phyloP scores from a whole-genome alignment of 139 green algal species.

The Chlamydomonas sphaeroides region DNA sequence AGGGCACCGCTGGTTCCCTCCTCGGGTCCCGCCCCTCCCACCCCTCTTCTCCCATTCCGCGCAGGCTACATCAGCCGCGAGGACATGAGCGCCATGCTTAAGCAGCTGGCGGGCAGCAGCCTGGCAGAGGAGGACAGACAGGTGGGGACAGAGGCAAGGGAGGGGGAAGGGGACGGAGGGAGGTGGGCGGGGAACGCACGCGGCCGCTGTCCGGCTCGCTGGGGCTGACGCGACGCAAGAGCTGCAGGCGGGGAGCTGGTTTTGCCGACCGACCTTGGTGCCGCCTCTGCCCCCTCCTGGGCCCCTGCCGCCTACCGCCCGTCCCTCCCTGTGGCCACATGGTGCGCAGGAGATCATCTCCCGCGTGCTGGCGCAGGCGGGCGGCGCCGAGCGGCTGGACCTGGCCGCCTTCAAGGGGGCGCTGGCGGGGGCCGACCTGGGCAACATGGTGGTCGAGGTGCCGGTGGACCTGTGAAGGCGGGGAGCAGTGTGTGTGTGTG shows the following conservation, averaged over 20 bases:
- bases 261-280: too few species aligned
- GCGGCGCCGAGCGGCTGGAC: constrained; percentile 40
- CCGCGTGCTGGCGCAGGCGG: constrained; percentile 30
- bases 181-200: too few species aligned
- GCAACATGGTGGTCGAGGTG: constrained; percentile 64
- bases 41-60: neutral
- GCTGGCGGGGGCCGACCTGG: constrained; percentile 46
- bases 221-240: too few species aligned
- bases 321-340: too few species aligned
- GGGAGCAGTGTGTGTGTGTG: too few species aligned
- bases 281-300: too few species aligned
- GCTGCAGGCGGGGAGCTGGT: too few species aligned
- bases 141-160: too few species aligned
- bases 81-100: constrained; percentile 88
- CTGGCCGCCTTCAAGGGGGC: constrained; percentile 52
- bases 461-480: constrained; percentile 27
- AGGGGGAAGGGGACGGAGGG: too few species aligned
- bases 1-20: neutral
- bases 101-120: constrained; percentile 80
- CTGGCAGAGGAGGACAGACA: constrained; percentile 77
- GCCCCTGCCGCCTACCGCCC: too few species aligned
- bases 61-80: constrained; percentile 74
- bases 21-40: neutral
- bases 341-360: constrained; percentile 58
- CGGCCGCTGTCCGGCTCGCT: too few species aligned